Conservation (phyloP, 176 grass and related monocot species). For the Urochloa ruziziensis region DNA sequence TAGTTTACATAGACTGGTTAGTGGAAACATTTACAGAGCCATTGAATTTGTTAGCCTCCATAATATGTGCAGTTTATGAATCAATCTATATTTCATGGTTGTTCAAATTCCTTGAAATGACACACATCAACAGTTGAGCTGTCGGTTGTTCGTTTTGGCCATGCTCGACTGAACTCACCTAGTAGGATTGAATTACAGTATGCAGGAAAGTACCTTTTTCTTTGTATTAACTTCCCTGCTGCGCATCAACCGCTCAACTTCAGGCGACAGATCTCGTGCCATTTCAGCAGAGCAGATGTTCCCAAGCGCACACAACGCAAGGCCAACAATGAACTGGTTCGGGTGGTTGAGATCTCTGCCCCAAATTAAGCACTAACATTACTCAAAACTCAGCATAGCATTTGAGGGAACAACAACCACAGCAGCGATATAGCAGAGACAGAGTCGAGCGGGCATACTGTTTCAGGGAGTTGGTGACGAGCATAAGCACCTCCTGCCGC, state of each 20-base stretch:
- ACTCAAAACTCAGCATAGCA: constrained; percentile 43
- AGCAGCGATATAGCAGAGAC: not conserved
- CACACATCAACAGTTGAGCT: not conserved
- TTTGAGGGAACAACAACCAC: not conserved
- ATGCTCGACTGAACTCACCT: not conserved
- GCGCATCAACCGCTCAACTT: constrained; percentile 83
- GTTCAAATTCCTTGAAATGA: not conserved
- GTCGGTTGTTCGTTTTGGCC: not conserved
- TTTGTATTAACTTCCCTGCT: constrained; percentile 84
- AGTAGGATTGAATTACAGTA: not conserved
- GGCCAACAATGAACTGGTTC: constrained; percentile 91
- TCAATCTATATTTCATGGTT: not conserved
- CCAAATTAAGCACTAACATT: constrained; percentile 40
- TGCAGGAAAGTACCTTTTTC: constrained; percentile 64
- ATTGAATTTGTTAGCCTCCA: not conserved
- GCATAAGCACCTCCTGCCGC: constrained; percentile 99
- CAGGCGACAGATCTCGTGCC: constrained; percentile 92
- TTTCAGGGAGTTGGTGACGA: constrained; percentile 99
- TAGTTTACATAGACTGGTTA: not conserved
- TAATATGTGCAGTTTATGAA: not conserved
- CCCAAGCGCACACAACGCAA: constrained; percentile 87
- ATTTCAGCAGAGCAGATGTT: constrained; percentile 99
- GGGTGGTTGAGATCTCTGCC: constrained; percentile 95
- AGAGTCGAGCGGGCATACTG: constrained; percentile 55
- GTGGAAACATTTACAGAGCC: not conserved